These are phyloP conservation scores for Rhodotorula sp. DNA, from an alignment of 1,284 basidiomycete genomes.

Conservation along the genomic window DNA sequence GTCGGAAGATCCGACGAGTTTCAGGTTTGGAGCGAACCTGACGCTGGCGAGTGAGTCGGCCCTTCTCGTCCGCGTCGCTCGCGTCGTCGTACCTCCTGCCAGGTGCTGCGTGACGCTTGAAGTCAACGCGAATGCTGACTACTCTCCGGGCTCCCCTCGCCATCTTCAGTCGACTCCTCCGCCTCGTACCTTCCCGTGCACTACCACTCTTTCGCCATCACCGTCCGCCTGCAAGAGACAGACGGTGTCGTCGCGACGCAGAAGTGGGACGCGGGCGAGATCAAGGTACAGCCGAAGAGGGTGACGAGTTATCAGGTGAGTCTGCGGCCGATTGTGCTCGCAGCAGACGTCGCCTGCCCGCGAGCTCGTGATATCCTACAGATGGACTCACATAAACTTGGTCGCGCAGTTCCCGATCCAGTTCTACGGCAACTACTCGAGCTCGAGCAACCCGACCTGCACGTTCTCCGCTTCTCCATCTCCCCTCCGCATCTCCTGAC, in stretches of 20 bases:
- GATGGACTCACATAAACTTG: not conserved
- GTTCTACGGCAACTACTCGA: slow-evolving; percentile 24
- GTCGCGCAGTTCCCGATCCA: slow-evolving; percentile 16
- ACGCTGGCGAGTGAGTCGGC: slow-evolving; percentile 10
- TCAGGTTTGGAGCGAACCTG: slow-evolving; percentile 16
- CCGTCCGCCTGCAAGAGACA: slow-evolving; percentile 23
- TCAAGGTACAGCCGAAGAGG: slow-evolving; percentile 7
- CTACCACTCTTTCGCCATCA: slow-evolving; percentile 25
- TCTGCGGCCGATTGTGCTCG: no score
- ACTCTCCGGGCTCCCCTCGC: no score
- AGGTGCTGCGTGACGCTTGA: no score
- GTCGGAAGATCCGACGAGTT: slow-evolving; percentile 17
- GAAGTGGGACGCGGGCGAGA: slow-evolving; percentile 17
- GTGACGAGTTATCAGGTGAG: slow-evolving; percentile 22
- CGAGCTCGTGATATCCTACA: not conserved
- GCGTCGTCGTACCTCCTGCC: not conserved
- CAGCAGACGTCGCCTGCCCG: no score
- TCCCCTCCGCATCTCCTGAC: not conserved
- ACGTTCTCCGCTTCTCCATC: not conserved
- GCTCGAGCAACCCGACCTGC: slow-evolving; percentile 15
- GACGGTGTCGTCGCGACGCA: slow-evolving; percentile 10
- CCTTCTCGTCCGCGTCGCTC: not conserved
- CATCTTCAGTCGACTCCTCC: slow-evolving; percentile 20
- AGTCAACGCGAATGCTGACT: not conserved
- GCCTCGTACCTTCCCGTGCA: slow-evolving; percentile 24